Percentiles rank a stretch among this genome's conserved stretches.
These are phyloP conservation scores for Syncephalastrum racemosum DNA, from an alignment of 371 early-diverging fungal species.

Conservation along the genomic window DNA sequence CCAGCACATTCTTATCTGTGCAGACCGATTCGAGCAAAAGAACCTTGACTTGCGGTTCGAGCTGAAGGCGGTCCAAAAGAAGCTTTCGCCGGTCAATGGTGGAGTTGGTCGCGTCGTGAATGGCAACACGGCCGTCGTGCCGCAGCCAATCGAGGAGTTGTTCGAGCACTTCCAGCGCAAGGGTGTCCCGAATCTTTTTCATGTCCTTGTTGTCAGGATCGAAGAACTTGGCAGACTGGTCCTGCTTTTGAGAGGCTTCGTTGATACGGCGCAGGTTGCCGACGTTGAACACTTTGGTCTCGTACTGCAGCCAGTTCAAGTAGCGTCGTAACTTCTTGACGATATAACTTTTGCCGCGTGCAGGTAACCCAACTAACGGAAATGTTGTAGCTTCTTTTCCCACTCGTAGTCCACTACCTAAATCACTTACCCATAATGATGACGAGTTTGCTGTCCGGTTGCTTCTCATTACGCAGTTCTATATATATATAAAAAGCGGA, in stretches of 20 bases:
- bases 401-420: not conserved
- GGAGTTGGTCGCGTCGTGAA: constrained; percentile 91
- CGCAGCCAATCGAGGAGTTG: constrained; percentile 80
- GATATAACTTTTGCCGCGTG: constrained; percentile 88
- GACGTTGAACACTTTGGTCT: constrained; percentile 81
- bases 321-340: constrained; percentile 84
- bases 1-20: constrained; percentile 63
- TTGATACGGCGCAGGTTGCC: constrained; percentile 77
- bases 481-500: constrained; percentile 3
- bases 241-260: constrained; percentile 37
- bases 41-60: constrained; percentile 56
- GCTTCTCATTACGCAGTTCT: constrained; percentile 35
- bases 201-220: constrained; percentile 77
- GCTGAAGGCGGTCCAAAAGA: constrained; percentile 62
- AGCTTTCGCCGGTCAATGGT: constrained; percentile 67
- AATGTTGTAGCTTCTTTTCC: no score
- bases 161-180: constrained; percentile 81
- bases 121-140: constrained; percentile 71
- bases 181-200: constrained; percentile 63
- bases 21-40: constrained; percentile 77
- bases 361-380: constrained; percentile 73
- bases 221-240: constrained; percentile 68
- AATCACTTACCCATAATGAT: constrained; percentile 63
- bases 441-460: constrained; percentile 53
- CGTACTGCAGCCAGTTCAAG: constrained; percentile 68